Evolutionary conservation across 768 basidiomycete species (phyloP), one percentile per base, ranked within the genome.

Genomic region (Pisolithus tinctorius): DNA sequence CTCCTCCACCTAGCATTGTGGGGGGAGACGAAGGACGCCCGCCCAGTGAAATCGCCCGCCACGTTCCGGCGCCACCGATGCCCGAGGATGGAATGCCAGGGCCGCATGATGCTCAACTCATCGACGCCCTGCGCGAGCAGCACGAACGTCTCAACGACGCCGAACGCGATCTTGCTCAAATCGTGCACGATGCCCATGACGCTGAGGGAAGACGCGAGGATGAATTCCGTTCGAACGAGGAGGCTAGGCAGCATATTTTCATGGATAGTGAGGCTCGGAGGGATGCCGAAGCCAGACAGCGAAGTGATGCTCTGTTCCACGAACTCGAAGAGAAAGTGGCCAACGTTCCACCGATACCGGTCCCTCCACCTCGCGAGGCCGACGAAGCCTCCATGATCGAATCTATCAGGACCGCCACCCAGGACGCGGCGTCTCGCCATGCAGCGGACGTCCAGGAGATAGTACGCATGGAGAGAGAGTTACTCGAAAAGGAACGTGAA

Each of bases 211-310:
- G 71, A 43, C 78, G 88, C 9, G 87, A 90, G 51, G 64, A 63
- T 7, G 79, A 82, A 29, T 89, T 87, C 67, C 75, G 78, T 16
- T 68, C 69, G 1, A 77, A 79, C 52, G 88, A 91, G 64, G 80
- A 83, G 10, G 81, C 79, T 47, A 72, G 87, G 6, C 74, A 86
- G 17, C 76, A 69, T 7, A 63, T 82, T 1, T 88, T 88, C 63
- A 59, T 74, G 29, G 81, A 83, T 2, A 71, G 70, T 38, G 83
- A 90, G 59, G 74, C 69, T 3, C 73, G 79, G 41, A 73, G 88
- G 37, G 79, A 79, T 20, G 65, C 72, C 23, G 84, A 87, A 60
- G 69, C 80, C 10, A 67, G 70, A 49, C 73, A 79, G 43, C 65
- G 66, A 27, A 49, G 57, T 8, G 61, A 69, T 10, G 44, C 53